Evolutionary conservation across 768 basidiomycete species (phyloP), one percentile per base, ranked within the genome.

Genomic region (Neoboletus subvelutipes): DNA sequence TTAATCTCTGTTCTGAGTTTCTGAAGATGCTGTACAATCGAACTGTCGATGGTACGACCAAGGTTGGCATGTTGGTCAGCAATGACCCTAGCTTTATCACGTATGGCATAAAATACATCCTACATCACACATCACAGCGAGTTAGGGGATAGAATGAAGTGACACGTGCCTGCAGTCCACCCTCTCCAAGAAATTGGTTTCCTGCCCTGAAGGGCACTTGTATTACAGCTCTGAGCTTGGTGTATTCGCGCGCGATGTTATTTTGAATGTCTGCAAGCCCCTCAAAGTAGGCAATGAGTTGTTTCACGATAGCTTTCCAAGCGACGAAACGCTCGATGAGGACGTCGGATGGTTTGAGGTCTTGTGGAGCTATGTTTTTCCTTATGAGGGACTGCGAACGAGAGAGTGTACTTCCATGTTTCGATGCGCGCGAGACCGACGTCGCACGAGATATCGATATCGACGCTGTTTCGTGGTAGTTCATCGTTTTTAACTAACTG

Each of bases 111-210:
- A 74, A 89, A 98, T 18, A 97, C 83, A 67, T 98, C 96, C 90
- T 94, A 58, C 1, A 28, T 2, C 15, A 37, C 26, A 39, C 4
- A 40, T 55, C 8, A 52, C 33, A 15, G 22, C 10, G n/a, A 45
- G 40, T 26, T 15, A 29, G 13, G 3, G 11, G 13, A 12, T n/a
- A 45, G 39, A 43, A 51, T 22, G 37, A 53, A 45, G 46, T 10
- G 55, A 33, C 62, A 54, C 78, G 34, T 56, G 83, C 87, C 82
- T 95, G 93, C 48, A 99, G 77, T 47, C 97, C 96, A 13, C 92
- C 92, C 72, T 98, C 94, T n/a, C 97, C 97, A 5, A 99, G 79
- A 70, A 99, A 99, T 77, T 98, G 96, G 74, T 97, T 96, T 8
- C 94, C 95, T 3, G 92, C 83, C 36, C 88, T 79, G 77, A 99